These are phyloP conservation scores for Xanthoparmelia taractica DNA, from an alignment of 495 filamentous ascomycete species.

Conservation along the genomic window DNA sequence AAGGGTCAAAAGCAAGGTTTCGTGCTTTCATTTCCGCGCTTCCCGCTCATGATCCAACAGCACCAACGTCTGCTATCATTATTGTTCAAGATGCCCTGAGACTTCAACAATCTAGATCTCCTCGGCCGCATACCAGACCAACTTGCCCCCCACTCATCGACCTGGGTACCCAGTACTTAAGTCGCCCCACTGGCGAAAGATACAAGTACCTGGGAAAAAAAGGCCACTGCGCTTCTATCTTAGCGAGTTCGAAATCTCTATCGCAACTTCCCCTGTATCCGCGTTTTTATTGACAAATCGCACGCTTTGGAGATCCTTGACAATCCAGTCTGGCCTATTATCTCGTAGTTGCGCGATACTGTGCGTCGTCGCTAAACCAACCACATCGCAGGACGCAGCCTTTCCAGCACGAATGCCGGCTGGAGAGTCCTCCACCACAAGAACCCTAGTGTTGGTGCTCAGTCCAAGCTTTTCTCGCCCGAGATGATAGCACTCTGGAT, in stretches of 20 bases:
- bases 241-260: constrained; percentile 45
- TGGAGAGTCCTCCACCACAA: constrained; percentile 89
- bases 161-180: not conserved
- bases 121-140: not conserved
- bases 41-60: constrained; percentile 13
- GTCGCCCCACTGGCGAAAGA: not conserved
- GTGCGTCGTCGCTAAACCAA: constrained; percentile 84
- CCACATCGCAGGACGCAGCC: constrained; percentile 78
- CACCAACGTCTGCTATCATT: constrained; percentile 12
- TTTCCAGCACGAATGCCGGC: constrained; percentile 87
- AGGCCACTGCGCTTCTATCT: constrained; percentile 8
- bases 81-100: not conserved
- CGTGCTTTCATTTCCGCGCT: not conserved
- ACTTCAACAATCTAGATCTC: constrained; percentile 9
- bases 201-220: too few species aligned
- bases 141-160: not conserved
- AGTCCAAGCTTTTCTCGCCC: constrained; percentile 59
- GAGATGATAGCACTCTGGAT: constrained; percentile 72
- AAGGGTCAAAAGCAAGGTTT: constrained; percentile 3
- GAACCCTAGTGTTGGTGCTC: constrained; percentile 40
- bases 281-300: constrained; percentile 41
- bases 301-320: constrained; percentile 69
- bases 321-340: constrained; percentile 81
- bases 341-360: constrained; percentile 57
- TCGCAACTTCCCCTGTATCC: constrained; percentile 46